Evolutionary conservation across 192 early-diverging fungal genomes (phyloP), one percentile per base, ranked within the genome.

Genomic region (Paraglomus brasilianum): DNA sequence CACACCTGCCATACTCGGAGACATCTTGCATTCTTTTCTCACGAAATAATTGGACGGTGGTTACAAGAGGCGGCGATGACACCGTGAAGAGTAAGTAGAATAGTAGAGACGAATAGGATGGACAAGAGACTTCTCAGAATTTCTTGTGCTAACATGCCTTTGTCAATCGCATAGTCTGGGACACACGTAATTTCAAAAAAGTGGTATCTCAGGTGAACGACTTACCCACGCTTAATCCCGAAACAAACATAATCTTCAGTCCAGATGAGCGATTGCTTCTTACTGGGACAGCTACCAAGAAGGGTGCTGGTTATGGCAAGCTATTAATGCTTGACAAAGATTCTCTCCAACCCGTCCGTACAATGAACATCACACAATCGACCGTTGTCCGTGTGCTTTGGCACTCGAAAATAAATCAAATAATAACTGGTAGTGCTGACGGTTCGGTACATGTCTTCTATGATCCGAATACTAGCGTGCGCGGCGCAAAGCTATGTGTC

Each of bases 391-490:
- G 80, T 17, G 84, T 93, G 22, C 69, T 87, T n/a, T 98, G 96
- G 96, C 91, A 95, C 72, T 80, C 87, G 9, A 84, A 78, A 42
- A 78, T 96, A 74, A 94, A 98, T 76, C 96, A 86, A 82, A 88
- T 98, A 15, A 81, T 93, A 7, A 82, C 83, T 0, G 91, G 92
- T n/a, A 87, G 84, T 8, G 82, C 87, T 14, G 87, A 91, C 48
- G 95, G 96, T 41, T 72, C 82, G 13, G 85, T 91, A 15, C 82
- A 80, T 48, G 87, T 95, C 4, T 83, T 88, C 30, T 98, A 95
- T 73, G 88, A 90, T 64, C 86, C 91, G 1, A 75, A 74, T 13
- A 61, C 78, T 13, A 91, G 88, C 56, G 69, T 72, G 11, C 82
- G 87, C 10, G 96, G 96, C 1, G 90, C 89, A 1, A 88, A 84